Conservation (phyloP, 1,139 yeast genomes). For the Blastobotrys indianensis region DNA sequence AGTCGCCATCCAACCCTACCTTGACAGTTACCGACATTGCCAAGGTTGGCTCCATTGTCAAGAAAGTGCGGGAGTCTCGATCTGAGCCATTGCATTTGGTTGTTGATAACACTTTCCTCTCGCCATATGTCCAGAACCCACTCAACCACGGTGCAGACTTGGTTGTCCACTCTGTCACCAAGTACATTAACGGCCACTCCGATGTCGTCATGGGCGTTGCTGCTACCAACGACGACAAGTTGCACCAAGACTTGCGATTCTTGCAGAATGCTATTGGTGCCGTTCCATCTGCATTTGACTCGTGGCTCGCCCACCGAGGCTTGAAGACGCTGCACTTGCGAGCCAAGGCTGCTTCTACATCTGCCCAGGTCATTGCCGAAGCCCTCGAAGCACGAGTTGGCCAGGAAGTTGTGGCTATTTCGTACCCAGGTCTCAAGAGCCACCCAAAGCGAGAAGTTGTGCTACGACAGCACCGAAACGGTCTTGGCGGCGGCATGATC, state of each 20-base stretch:
- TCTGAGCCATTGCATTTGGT: conserved; percentile 55
- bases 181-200: conserved; percentile 88
- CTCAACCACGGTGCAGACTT: conserved; percentile 77
- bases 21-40: conserved; percentile 67
- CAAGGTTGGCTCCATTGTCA: conserved; percentile 50
- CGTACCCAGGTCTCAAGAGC: conserved; percentile 74
- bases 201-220: conserved; percentile 87
- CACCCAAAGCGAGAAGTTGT: conserved; percentile 63
- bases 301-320: conserved; percentile 92
- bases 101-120: conserved; percentile 90
- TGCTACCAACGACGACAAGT: conserved; percentile 57
- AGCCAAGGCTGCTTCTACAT: conserved; percentile 59
- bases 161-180: conserved; percentile 84
- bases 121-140: conserved; percentile 89
- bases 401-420: conserved; percentile 54
- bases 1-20: conserved; percentile 87
- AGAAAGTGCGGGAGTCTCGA: conserved; percentile 39
- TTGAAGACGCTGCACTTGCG: conserved; percentile 81
- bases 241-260: conserved; percentile 64
- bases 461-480: conserved; percentile 71
- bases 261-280: conserved; percentile 88
- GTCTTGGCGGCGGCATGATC: conserved; percentile 88
- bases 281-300: conserved; percentile 83
- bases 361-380: conserved; percentile 70
- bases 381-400: conserved; percentile 43